Evolutionary conservation across 179 eudicot genomes (phyloP).

Genomic region (Spinacia oleracea): DNA sequence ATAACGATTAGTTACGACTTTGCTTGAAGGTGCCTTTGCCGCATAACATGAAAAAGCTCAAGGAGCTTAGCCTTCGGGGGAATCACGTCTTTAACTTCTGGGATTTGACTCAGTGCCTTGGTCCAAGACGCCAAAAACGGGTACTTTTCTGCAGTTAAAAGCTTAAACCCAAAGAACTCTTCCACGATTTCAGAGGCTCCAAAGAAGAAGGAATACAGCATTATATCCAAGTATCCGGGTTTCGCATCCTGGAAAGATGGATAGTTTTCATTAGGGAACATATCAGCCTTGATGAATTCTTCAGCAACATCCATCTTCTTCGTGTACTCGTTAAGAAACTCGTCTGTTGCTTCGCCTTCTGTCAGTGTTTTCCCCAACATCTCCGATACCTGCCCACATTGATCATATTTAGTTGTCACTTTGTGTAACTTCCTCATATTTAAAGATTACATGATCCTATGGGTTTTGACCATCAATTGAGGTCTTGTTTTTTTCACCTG

Average conservation of each 20-base stretch:
- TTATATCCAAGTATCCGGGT: slow-evolving; percentile 39
- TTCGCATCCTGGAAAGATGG: slow-evolving; percentile 20
- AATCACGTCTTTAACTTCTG: slow-evolving; percentile 22
- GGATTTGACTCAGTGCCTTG: slow-evolving; percentile 17
- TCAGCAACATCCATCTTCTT: slow-evolving; percentile 34
- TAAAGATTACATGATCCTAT: no score
- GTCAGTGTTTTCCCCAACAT: background rate
- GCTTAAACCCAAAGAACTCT: slow-evolving; percentile 15
- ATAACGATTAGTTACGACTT: background rate
- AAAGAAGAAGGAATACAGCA: slow-evolving; percentile 21
- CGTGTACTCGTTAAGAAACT: background rate
- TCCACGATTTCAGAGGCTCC: slow-evolving; percentile 21
- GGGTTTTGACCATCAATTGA: no score
- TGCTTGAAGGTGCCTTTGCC: background rate
- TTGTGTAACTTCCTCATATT: no score
- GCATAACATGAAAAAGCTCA: background rate
- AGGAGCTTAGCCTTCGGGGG: slow-evolving; percentile 21
- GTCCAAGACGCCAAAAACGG: slow-evolving; percentile 28
- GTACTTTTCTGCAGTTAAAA: slow-evolving; percentile 22
- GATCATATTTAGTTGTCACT: no score
- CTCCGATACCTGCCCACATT: slow-evolving; percentile 14
- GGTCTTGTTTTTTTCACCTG: no score
- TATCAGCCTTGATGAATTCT: slow-evolving; percentile 27
- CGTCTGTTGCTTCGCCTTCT: slow-evolving; percentile 26
- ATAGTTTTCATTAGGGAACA: slow-evolving; percentile 12